A percentile compares a stretch with the other conserved stretches of the same genome.
Conservation (phyloP, 768 basidiomycete species). For the Collybiopsis confluens region DNA sequence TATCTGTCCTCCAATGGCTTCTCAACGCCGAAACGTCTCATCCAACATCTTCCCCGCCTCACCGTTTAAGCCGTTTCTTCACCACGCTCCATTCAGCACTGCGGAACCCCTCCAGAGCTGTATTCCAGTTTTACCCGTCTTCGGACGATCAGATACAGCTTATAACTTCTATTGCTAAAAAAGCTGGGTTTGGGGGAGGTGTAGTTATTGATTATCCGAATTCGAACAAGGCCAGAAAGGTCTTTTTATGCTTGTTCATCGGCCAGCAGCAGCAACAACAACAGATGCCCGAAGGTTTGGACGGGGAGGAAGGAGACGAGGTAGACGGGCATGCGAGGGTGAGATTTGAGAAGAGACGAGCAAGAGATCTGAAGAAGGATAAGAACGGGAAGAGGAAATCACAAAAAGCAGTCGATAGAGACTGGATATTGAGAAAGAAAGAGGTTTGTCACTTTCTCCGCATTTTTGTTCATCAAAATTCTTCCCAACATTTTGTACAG, state of each 20-base stretch:
- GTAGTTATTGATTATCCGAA: slow-evolving; percentile 97
- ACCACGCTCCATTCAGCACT: slow-evolving; percentile 87
- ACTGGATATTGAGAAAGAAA: slow-evolving; percentile 98
- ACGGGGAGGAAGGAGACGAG: slow-evolving; percentile 60
- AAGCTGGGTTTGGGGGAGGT: slow-evolving; percentile 95
- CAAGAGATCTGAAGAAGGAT: slow-evolving; percentile 50
- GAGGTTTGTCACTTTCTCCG: slow-evolving; percentile 48
- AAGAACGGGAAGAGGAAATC: slow-evolving; percentile 67
- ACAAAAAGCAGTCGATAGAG: slow-evolving; percentile 58
- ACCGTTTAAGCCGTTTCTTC: slow-evolving; percentile 84
- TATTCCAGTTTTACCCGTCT: slow-evolving; percentile 94
- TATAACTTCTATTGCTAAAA: slow-evolving; percentile 88
- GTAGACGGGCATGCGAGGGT: slow-evolving; percentile 53
- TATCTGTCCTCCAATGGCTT: slow-evolving; percentile 99
- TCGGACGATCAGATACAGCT: slow-evolving; percentile 96
- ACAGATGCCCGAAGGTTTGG: slow-evolving; percentile 73
- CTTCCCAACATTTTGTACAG: slow-evolving; percentile 30
- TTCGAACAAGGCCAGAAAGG: slow-evolving; percentile 91
- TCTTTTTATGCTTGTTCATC: slow-evolving; percentile 90
- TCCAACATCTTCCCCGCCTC: slow-evolving; percentile 84
- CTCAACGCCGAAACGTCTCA: slow-evolving; percentile 93
- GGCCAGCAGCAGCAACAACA: slow-evolving; percentile 58
- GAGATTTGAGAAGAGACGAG: slow-evolving; percentile 75
- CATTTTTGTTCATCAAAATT: slow-evolving; percentile 4
- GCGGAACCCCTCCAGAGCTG: slow-evolving; percentile 78